Evolutionary conservation across 2,329 filamentous ascomycete species (phyloP).

Genomic region (Pseudocercospora musae): DNA sequence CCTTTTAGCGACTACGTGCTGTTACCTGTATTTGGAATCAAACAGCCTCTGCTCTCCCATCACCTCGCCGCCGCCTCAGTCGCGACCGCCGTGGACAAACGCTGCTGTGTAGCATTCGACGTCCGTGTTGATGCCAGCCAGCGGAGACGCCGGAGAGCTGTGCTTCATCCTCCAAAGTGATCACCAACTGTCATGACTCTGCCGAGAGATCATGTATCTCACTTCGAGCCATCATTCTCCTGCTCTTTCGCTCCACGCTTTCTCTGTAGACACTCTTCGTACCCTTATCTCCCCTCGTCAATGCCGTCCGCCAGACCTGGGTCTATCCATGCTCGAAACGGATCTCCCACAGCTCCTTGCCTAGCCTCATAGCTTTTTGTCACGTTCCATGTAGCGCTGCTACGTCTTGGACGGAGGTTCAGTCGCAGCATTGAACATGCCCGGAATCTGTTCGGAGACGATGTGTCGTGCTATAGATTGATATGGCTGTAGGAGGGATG

Average conservation of each 20-base stretch:
- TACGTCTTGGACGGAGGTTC: slow-evolving; percentile 17
- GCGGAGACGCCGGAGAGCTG: too few species aligned
- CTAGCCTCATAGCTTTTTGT: slow-evolving; percentile 20
- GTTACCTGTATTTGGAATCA: too few species aligned
- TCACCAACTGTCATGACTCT: too few species aligned
- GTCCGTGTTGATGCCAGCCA: too few species aligned
- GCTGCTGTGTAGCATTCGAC: too few species aligned
- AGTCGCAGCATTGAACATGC: slow-evolving; percentile 12
- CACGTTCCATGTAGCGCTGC: slow-evolving; percentile 18
- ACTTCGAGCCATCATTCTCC: background rate
- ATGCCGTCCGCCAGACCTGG: slow-evolving; percentile 21
- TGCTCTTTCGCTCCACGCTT: background rate
- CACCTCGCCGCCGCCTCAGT: too few species aligned
- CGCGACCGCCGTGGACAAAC: too few species aligned
- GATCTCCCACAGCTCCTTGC: slow-evolving; percentile 23
- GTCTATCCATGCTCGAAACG: slow-evolving; percentile 20
- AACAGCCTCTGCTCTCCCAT: too few species aligned
- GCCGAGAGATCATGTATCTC: too few species aligned
- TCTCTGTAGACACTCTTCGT: slow-evolving; percentile 13
- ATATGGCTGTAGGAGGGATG: slow-evolving; percentile 14
- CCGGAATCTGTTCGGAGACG: slow-evolving; percentile 16
- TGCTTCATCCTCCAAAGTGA: too few species aligned
- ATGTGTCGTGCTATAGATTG: slow-evolving; percentile 12
- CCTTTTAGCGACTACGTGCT: too few species aligned
- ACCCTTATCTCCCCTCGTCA: slow-evolving; percentile 12